Evolutionary conservation across 805 yeast species (phyloP), one percentile per base, ranked within the genome.

Genomic region (Kurtzmaniella cleridarum): DNA sequence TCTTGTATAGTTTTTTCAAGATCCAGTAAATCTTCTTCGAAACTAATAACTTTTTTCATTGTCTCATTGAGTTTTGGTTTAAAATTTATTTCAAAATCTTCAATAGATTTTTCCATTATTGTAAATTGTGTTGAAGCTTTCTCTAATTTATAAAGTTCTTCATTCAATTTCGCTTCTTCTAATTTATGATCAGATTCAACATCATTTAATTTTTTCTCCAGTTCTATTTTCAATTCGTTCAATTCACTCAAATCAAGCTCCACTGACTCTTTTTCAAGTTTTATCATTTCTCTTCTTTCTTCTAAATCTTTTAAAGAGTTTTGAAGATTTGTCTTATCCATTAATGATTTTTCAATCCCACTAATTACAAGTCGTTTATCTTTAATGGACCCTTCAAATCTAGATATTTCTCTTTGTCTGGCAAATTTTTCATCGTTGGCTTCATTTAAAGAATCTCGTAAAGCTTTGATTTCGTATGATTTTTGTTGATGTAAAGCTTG

Each of bases 351-450:
- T 49, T 81, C 84, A 40, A 78, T 53, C 32, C 73, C 69, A 46
- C 77, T 75, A 18, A 84, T 72, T 2, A 53, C 48, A 32, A 82
- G 54, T 47, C 68, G 66, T 38, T 71, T 68, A 47, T 80, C 85
- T 41, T 78, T 78, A 11, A 79, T 57, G 27, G 58, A 57, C 27
- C 62, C 69, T 41, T 81, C 83, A 16, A 79, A 46, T 11, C 64
- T 57, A 6, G 65, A 61, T 15, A 73, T 40, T 28, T 73, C 76
- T 32, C 66, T 65, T 18, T 73, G 70, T 7, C 57, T 54, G 3
- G 50, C 40, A 36, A 78, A 83, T 45, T 71, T 71, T 6, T 65
- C 64, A 16, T 73, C 76, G 2, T 45, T 46, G 30, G 51, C 50
- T 5, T 57, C 62, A 26, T 49, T 47, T 4, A 64, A 48, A 5